These are phyloP conservation scores for Fusarium irregulare DNA, from an alignment of 2,329 filamentous ascomycete species.

Conservation along the genomic window DNA sequence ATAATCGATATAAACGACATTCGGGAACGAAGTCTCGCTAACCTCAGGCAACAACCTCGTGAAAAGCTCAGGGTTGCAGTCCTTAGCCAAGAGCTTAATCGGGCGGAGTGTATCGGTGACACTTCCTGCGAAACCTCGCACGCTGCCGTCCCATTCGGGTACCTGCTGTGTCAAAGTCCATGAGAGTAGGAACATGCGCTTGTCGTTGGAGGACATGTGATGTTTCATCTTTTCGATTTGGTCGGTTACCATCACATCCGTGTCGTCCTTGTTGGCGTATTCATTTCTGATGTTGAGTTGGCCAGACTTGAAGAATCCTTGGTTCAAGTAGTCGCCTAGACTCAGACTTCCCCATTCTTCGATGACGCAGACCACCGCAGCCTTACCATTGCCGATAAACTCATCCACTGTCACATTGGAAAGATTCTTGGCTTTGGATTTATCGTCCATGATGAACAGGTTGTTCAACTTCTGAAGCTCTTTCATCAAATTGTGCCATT, in stretches of 20 bases:
- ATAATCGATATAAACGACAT: conserved; percentile 23
- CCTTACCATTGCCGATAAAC: conserved; percentile 1
- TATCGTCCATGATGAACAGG: neutral
- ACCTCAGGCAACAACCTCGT: conserved; percentile 3
- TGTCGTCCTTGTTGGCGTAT: conserved; percentile 19
- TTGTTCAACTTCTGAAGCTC: conserved; percentile 12
- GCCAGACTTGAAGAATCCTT: conserved; percentile 8
- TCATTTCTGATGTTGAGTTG: conserved; percentile 19
- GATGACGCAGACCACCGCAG: neutral
- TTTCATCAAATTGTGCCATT: conserved; percentile 17
- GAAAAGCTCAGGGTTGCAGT: conserved; percentile 16
- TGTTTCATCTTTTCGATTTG: conserved; percentile 19
- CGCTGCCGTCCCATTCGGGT: neutral
- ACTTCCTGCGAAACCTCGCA: neutral
- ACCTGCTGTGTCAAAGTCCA: conserved; percentile 17
- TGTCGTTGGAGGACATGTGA: conserved; percentile 15
- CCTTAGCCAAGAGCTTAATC: neutral
- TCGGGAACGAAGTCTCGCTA: conserved; percentile 4
- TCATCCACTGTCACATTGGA: neutral
- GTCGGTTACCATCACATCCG: neutral
- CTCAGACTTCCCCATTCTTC: conserved; percentile 8
- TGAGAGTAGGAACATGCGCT: conserved; percentile 6
- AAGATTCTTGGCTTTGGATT: conserved; percentile 12
- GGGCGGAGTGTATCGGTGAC: neutral
- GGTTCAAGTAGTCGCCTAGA: conserved; percentile 1